These are phyloP conservation scores for rapeseed (Brassica napus) DNA, from an alignment of 345 rosid genomes.

Conservation along the genomic window DNA sequence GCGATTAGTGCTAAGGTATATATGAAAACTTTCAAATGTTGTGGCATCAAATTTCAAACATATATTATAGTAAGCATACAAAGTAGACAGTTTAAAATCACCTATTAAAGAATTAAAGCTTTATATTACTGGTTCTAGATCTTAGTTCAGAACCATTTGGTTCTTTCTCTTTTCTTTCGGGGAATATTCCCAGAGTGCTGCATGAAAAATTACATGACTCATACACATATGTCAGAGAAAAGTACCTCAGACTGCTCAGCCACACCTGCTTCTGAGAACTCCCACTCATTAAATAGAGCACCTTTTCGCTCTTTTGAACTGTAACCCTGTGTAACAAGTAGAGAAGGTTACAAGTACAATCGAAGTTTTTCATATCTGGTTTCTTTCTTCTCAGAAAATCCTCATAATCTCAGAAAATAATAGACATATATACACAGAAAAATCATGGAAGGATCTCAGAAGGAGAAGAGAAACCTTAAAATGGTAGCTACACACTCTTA, in stretches of 20 bases:
- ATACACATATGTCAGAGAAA: conserved; percentile 9
- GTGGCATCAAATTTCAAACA: neutral
- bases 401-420: neutral
- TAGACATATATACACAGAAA: neutral
- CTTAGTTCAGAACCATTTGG: conserved; percentile 1
- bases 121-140: conserved; percentile 7
- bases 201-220: neutral
- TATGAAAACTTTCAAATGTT: conserved; percentile 2
- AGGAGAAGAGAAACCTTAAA: neutral
- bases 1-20: neutral
- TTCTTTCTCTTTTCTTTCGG: neutral
- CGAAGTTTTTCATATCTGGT: neutral
- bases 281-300: conserved; percentile 83
- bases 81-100: neutral
- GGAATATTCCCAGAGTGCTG: neutral
- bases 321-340: conserved; percentile 61
- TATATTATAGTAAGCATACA: neutral
- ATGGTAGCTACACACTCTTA: conserved; percentile 15
- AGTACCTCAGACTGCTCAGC: conserved; percentile 74
- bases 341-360: neutral
- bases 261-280: conserved; percentile 77
- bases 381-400: neutral
- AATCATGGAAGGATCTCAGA: neutral
- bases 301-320: conserved; percentile 79
- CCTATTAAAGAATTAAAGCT: conserved; percentile 2